Conservation (phyloP, 768 basidiomycete species). For the Rhizopogon roseolus region DNA sequence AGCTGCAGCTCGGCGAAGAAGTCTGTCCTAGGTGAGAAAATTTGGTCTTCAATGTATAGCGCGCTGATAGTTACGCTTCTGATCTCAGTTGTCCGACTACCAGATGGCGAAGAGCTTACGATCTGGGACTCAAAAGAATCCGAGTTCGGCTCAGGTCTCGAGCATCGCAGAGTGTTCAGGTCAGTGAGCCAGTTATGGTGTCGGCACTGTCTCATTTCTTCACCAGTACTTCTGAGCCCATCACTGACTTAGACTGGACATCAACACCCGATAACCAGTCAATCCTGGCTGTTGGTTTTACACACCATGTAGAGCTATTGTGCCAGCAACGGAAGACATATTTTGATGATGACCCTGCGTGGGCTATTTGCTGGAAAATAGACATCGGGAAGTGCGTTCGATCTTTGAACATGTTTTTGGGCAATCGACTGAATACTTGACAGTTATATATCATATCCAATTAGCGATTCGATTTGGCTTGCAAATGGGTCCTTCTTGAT, state of each 20-base stretch:
- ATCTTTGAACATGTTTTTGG: neutral
- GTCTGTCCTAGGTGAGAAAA: slow-evolving; percentile 71
- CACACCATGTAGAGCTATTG: slow-evolving; percentile 75
- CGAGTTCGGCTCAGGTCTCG: slow-evolving; percentile 88
- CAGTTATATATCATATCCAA: slow-evolving; percentile 73
- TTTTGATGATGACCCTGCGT: slow-evolving; percentile 76
- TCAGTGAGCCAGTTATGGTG: slow-evolving; percentile 26
- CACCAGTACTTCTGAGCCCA: slow-evolving; percentile 39
- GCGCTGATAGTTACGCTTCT: slow-evolving; percentile 1
- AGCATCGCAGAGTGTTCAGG: slow-evolving; percentile 63
- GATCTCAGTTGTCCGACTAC: slow-evolving; percentile 50
- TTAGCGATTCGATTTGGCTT: slow-evolving; percentile 90
- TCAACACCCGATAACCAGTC: slow-evolving; percentile 88
- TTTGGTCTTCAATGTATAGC: neutral
- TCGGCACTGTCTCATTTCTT: slow-evolving; percentile 1
- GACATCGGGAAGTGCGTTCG: slow-evolving; percentile 62
- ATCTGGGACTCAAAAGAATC: slow-evolving; percentile 97
- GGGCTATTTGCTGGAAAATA: slow-evolving; percentile 68
- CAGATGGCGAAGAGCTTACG: slow-evolving; percentile 73
- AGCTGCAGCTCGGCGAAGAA: slow-evolving; percentile 91
- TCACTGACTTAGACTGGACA: slow-evolving; percentile 90
- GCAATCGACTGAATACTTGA: neutral
- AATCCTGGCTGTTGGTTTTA: slow-evolving; percentile 86
- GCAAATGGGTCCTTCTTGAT: slow-evolving; percentile 78
- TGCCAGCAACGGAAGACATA: slow-evolving; percentile 93